A percentile compares a stretch with the other conserved stretches of the same genome.
These are phyloP conservation scores for Populus hybrid DNA, from an alignment of 441 rosid genomes.

Conservation along the genomic window DNA sequence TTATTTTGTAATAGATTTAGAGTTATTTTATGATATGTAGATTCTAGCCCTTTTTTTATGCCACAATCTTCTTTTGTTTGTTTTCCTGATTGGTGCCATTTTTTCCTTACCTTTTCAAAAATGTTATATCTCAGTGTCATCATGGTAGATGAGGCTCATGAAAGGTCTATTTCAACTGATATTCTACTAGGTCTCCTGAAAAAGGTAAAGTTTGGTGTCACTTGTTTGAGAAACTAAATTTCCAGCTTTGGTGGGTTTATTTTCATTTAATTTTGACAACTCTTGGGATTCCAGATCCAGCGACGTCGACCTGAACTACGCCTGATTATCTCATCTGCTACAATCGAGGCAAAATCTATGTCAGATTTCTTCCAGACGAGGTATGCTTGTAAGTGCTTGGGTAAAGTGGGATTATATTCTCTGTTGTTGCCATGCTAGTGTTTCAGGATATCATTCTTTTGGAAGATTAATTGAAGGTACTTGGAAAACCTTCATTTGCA, in stretches of 20 bases:
- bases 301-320: conserved; percentile 86
- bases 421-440: conserved; percentile 2
- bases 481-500: background rate
- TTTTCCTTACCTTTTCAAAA: background rate
- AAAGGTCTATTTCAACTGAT: conserved; percentile 94
- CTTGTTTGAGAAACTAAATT: conserved; percentile 6
- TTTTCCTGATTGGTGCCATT: background rate
- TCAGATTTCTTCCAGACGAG: conserved; percentile 72
- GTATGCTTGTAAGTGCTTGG: conserved; percentile 35
- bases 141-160: conserved; percentile 99
- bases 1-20: background rate
- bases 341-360: conserved; percentile 89
- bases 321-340: conserved; percentile 87
- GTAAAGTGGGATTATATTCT: conserved; percentile 5
- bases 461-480: background rate
- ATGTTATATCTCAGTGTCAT: conserved; percentile 54
- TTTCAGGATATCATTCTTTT: background rate
- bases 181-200: conserved; percentile 90
- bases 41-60: background rate
- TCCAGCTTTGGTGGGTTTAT: conserved; percentile 10
- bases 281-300: conserved; percentile 57
- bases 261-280: conserved; percentile 9
- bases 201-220: conserved; percentile 47
- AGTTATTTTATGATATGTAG: background rate
- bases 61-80: background rate